Evolutionary conservation across 2,329 filamentous ascomycete genomes (phyloP), one percentile per base, ranked within the genome.

Genomic region (Fusarium buxicola): DNA sequence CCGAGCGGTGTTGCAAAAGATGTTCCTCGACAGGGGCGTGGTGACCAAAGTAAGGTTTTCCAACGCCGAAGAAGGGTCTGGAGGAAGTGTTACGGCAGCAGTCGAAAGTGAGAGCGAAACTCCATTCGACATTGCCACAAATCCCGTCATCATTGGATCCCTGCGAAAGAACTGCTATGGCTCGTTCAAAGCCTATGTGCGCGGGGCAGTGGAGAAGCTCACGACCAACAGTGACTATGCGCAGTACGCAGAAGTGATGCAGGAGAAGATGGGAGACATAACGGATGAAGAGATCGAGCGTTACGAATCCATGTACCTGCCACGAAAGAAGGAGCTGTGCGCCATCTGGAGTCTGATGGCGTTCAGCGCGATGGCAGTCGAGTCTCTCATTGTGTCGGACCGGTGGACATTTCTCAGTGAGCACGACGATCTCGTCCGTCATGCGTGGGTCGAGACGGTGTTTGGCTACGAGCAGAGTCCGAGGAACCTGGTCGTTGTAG

Each of bases 291-390:
- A 94, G 63, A 89, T 98, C 43, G 80, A 83, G 9, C 75, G 69
- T 12, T 99, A 98, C 74, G 89, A 91, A 70, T 71, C 74, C 9
- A 74, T 77, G 36, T 97, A 90, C 75, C 74, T 75, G 27, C 81
- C 82, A 34, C 82, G 89, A 51, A 92, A 90, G 78, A 91, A 92
- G 69, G 90, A 97, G 72, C 79, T 99, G 34, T 92, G 90, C 71
- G 84, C 96, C 8, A 86, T 96, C 57, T 99, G 95, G 95, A 92
- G 87, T 67, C 76, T 99, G 70, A 99, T 99, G 94, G 94, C 95
- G 1, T 97, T 97, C 71, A 96, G 92, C 74, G 94, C 94, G 3
- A 87, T 87, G 16, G 90, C 97, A 5, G 89, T 96, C 3, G 95
- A 99, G 80, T 92, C 92, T 28, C 81, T 96, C 57, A 94, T 99